phyloP scores from a whole-genome alignment of 1,284 basidiomycete genomes.

The Ceratobasidium theobromae region DNA sequence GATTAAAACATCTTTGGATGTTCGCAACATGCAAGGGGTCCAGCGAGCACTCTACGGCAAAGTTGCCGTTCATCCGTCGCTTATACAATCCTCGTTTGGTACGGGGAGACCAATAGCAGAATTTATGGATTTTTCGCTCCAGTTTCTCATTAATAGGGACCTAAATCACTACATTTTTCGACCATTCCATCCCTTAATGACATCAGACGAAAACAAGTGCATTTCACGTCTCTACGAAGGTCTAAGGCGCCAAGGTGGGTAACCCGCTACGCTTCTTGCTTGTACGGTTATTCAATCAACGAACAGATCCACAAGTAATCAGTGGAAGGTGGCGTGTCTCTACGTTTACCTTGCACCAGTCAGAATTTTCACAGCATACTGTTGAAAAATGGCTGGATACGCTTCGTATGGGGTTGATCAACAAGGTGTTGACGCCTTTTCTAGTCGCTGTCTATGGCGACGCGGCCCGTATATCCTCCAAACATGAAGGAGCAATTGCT shows the following conservation, averaged over 20 bases:
- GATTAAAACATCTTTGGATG: constrained; percentile 11
- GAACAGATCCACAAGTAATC: constrained; percentile 14
- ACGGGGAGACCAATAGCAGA: constrained; percentile 27
- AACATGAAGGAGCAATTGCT: background rate
- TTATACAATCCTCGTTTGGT: constrained; percentile 16
- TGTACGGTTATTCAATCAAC: background rate
- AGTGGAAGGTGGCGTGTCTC: constrained; percentile 26
- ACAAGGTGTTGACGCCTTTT: background rate
- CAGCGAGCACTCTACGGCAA: background rate
- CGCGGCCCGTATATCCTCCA: background rate
- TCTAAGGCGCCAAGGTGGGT: constrained; percentile 18
- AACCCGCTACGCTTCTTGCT: background rate
- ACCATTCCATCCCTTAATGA: constrained; percentile 23
- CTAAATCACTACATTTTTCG: constrained; percentile 11
- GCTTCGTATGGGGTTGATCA: background rate
- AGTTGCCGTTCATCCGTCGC: background rate
- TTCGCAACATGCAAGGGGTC: constrained; percentile 5
- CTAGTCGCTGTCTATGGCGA: constrained; percentile 15
- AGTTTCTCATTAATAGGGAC: constrained; percentile 10
- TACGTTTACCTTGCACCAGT: background rate
- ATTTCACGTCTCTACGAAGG: background rate
- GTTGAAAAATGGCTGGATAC: constrained; percentile 12
- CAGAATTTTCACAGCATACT: background rate
- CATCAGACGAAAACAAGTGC: background rate
- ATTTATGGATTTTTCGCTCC: constrained; percentile 26